Percentiles rank a stretch among this genome's conserved stretches.
phyloP scores from a whole-genome alignment of 1,284 basidiomycete genomes.

The Dichomitus squalens region DNA sequence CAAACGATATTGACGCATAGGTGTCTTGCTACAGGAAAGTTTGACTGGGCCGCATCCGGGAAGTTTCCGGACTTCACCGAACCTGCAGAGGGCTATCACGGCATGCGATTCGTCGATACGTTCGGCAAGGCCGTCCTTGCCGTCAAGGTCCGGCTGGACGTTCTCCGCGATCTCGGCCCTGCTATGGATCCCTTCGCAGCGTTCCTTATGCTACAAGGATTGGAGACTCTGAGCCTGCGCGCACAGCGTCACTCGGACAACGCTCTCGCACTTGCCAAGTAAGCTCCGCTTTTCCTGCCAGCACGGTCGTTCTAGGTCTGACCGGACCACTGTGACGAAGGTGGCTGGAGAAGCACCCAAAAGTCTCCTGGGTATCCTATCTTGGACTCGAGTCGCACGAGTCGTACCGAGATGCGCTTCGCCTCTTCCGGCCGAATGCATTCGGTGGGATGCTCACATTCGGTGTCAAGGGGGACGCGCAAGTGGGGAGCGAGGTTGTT shows the following conservation, averaged over 20 bases:
- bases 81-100: constrained; percentile 86
- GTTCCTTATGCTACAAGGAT: constrained; percentile 82
- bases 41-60: constrained; percentile 80
- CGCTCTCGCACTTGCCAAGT: constrained; percentile 72
- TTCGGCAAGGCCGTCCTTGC: constrained; percentile 77
- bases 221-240: constrained; percentile 85
- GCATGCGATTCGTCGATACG: constrained; percentile 70
- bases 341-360: no score
- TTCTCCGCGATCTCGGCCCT: constrained; percentile 81
- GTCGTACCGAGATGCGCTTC: constrained; percentile 64
- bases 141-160: constrained; percentile 72
- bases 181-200: constrained; percentile 80
- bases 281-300: constrained; percentile 21
- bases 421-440: constrained; percentile 53
- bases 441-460: constrained; percentile 86
- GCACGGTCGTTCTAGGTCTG: no score
- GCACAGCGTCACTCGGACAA: constrained; percentile 79
- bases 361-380: no score
- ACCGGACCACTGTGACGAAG: no score
- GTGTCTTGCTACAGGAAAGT: constrained; percentile 63
- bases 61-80: constrained; percentile 84
- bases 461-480: constrained; percentile 72
- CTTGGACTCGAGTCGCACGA: constrained; percentile 60
- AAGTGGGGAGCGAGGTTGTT: constrained; percentile 66
- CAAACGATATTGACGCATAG: no score